Conservation (phyloP, 1,139 yeast genomes). For the Kodamaea suecica region DNA sequence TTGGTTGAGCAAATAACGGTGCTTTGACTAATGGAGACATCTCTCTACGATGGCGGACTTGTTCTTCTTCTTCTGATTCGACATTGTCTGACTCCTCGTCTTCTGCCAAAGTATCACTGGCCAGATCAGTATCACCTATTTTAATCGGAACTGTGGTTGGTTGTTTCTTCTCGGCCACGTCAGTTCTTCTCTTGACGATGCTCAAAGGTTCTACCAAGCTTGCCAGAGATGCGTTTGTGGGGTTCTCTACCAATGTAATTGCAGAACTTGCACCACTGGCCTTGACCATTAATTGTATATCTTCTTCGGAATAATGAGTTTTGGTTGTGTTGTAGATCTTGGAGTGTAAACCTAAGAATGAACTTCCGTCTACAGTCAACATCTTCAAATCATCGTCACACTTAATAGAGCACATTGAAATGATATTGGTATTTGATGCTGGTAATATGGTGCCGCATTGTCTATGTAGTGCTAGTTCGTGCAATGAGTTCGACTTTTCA, state of each 20-base stretch:
- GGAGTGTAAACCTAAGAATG: slow-evolving; percentile 55
- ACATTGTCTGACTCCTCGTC: background rate
- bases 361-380: slow-evolving; percentile 51
- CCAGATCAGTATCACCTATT: slow-evolving; percentile 2
- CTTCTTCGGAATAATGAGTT: slow-evolving; percentile 33
- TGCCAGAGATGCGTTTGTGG: slow-evolving; percentile 5
- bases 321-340: slow-evolving; percentile 36
- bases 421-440: slow-evolving; percentile 51
- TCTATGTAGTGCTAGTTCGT: slow-evolving; percentile 35
- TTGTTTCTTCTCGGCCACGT: slow-evolving; percentile 1
- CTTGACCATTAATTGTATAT: slow-evolving; percentile 25
- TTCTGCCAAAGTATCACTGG: slow-evolving; percentile 4
- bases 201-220: slow-evolving; percentile 10
- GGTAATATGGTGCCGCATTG: slow-evolving; percentile 64
- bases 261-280: slow-evolving; percentile 19
- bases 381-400: slow-evolving; percentile 34
- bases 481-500: slow-evolving; percentile 29
- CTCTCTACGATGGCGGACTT: too few relatives aligned
- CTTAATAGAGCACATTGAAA: slow-evolving; percentile 39
- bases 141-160: background rate
- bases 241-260: slow-evolving; percentile 27
- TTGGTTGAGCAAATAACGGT: background rate
- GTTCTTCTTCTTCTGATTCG: background rate
- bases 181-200: slow-evolving; percentile 10
- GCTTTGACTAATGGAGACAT: too few relatives aligned